Evolutionary conservation across 371 early-diverging fungal species (phyloP).

Genomic region (Actinomortierella wolfii): DNA sequence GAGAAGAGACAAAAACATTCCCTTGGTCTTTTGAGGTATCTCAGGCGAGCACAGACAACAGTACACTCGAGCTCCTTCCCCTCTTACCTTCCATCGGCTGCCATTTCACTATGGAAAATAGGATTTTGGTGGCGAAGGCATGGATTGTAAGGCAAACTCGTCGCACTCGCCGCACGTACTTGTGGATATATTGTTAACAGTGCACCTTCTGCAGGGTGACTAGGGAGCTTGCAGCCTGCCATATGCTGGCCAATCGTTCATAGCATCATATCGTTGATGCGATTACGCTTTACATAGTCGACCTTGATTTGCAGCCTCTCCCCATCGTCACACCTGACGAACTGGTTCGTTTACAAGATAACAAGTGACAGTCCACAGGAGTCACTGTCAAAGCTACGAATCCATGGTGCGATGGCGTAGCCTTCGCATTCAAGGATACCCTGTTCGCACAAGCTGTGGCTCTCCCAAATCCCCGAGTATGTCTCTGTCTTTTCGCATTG

Average conservation of each 20-base stretch:
- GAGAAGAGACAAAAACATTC: too few relatives aligned
- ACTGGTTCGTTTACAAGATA: constrained; percentile 55
- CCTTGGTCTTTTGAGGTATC: too few relatives aligned
- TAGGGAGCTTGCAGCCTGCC: constrained; percentile 49
- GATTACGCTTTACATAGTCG: constrained; percentile 50
- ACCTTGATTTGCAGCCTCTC: constrained; percentile 60
- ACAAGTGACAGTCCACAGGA: constrained; percentile 73
- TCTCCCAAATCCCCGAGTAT: constrained; percentile 70
- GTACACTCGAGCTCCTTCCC: too few relatives aligned
- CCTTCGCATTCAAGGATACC: constrained; percentile 58
- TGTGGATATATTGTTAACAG: too few relatives aligned
- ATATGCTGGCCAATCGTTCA: constrained; percentile 60
- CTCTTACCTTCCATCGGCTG: too few relatives aligned
- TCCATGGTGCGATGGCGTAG: constrained; percentile 61
- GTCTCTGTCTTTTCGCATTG: constrained; percentile 46
- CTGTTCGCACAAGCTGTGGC: constrained; percentile 65
- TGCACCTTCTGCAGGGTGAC: constrained; percentile 44
- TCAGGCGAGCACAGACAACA: too few relatives aligned
- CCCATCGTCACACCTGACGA: constrained; percentile 70
- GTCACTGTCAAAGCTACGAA: constrained; percentile 61
- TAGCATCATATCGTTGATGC: constrained; percentile 63
- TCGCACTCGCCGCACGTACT: too few relatives aligned
- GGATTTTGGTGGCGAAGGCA: too few relatives aligned
- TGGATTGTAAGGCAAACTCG: too few relatives aligned
- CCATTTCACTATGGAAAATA: too few relatives aligned